Base-by-base conservation (phyloP, 2,329 filamentous ascomycete genomes). In the Pseudocercospora fijiensis region DNA sequence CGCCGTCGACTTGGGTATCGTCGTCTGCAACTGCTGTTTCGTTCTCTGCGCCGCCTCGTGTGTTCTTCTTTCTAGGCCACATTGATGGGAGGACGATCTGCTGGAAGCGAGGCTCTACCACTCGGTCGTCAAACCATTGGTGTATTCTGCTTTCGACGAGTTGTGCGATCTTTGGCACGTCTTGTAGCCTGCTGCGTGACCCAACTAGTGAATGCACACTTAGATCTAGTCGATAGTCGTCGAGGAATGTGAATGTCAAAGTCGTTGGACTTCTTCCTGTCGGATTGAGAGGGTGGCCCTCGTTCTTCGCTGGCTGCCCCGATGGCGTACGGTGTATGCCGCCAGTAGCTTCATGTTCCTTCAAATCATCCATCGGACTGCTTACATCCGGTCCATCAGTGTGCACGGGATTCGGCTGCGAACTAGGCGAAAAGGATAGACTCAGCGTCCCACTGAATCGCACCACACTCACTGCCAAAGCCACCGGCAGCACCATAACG, bases 381-480 rank as follows among this genome's bases (percentile, higher is more conserved):
- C 73, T 22, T 24, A 28, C 49, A n/a, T 53, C 49, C 26, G 49
- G 49, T 53, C 49, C 73, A 11, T 56, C 68, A 10, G 76, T 70
- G 0, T 78, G 75, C 1, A 74, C 74, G 28, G 79, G 49, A 66
- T 72, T 77, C 68, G 69, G 66, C 58, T 73, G 66, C 10, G 64
- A 69, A 18, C 85, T 87, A 1, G 95, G 95, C 64, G 96, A 91
- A 74, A 98, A 96, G 0, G 92, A 96, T 51, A 98, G 90, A 51
- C 91, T 96, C 18, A 99, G 80, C 0, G 95, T 99, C 47, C 95
- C 95, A 55, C 92, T 97, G 77, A 99, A 99, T 13, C 95, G 85
- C 16, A 96, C 91, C 16, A 99, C 90, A 16, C 90, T 95, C 11
- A 99, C 93, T 0, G 93, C 89, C 33, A 99, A 81, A 0, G 94